These are phyloP conservation scores for Rhodamnia argentea DNA, from an alignment of 345 rosid genomes.

Conservation along the genomic window DNA sequence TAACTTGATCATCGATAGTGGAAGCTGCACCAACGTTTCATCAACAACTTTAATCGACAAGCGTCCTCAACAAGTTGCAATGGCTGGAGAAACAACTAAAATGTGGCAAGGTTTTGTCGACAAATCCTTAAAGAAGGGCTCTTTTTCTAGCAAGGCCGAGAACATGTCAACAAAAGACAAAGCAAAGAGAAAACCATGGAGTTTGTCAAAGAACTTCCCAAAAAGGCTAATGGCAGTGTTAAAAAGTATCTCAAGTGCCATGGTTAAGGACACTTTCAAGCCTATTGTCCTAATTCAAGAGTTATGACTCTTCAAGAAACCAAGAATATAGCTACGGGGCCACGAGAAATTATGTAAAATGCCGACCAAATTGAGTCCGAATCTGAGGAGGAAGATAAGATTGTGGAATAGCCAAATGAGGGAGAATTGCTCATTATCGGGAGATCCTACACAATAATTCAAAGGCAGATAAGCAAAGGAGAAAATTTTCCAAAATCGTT, in stretches of 20 bases:
- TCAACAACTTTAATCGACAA: too few species aligned
- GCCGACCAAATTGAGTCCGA: background rate
- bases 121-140: background rate
- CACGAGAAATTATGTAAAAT: background rate
- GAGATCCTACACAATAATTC: background rate
- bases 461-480: background rate
- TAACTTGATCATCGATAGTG: background rate
- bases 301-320: background rate
- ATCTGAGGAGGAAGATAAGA: background rate
- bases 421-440: background rate
- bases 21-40: too few species aligned
- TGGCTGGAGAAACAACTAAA: background rate
- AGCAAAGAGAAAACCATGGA: background rate
- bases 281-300: background rate
- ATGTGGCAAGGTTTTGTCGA: background rate
- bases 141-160: background rate
- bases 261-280: background rate
- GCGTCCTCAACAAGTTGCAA: too few species aligned
- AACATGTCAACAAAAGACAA: background rate
- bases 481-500: background rate
- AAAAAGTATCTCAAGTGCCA: background rate
- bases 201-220: background rate
- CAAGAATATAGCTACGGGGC: background rate
- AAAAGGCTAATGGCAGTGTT: background rate
- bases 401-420: background rate